Base-by-base conservation (phyloP, 2,329 filamentous ascomycete genomes). In the Sclerotinia trifoliorum region DNA sequence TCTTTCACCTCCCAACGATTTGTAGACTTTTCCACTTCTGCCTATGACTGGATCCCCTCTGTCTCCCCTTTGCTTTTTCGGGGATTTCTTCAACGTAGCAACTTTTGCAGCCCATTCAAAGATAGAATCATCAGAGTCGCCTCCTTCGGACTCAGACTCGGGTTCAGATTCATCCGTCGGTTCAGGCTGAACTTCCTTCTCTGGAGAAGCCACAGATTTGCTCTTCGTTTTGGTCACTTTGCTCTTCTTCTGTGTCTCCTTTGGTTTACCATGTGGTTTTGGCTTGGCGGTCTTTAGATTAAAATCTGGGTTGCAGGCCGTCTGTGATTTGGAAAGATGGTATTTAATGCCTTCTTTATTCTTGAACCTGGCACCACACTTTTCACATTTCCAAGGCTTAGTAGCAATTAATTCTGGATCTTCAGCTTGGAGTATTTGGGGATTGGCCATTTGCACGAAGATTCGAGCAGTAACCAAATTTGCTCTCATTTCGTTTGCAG, bases 331-430 rank as follows among this genome's bases (percentile, higher is more conserved):
- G 2, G 66, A 73, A 2, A 73, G 44, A 69, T 78, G 77, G 66
- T 78, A 78, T 58, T 76, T 72, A 5, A 78, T 68, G 24, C 77
- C 77, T n/a, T 74, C 73, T 11, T 73, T 68, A 61, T 78, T 77
- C 62, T 77, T 78, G 65, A 75, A 78, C 56, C 72, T 63, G 1
- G 70, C 66, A 6, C 68, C 71, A 64, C 77, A 78, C 19, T 68
- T 74, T 2, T 73, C 69, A 62, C 77, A 78, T 21, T 69, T 69
- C 66, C 72, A 78, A 19, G 76, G 74, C 56, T 75, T 76, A 6
- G 57, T 62, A 2, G 69, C 71, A n/a, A 72, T 69, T 1, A 69
- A 17, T 32, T 74, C 60, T 35, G 68, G 66, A 48, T 73, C 71
- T 35, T 69, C 58, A 11, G 44, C 46, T 26, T 49, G 32, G 17